These are phyloP conservation scores for Enteropsectra breve DNA, from an alignment of 371 early-diverging fungal species.

Conservation along the genomic window DNA sequence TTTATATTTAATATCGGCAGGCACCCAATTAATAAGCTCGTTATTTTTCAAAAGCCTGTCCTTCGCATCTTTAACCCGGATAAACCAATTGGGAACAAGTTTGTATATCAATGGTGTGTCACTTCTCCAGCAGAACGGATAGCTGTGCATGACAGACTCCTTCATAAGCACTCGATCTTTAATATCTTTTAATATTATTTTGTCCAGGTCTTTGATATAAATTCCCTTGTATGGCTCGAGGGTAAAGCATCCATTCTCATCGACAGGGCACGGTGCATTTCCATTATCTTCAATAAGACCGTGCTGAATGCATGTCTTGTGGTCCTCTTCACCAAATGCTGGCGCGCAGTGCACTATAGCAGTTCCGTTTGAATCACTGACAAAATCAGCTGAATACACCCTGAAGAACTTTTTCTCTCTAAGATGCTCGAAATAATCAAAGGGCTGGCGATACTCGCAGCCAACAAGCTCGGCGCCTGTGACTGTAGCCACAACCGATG, in stretches of 20 bases:
- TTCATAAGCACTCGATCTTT: conserved; percentile 51
- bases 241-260: conserved; percentile 80
- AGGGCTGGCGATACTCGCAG: conserved; percentile 78
- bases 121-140: conserved; percentile 91
- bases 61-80: conserved; percentile 74
- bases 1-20: conserved; percentile 85
- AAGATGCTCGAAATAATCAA: conserved; percentile 67
- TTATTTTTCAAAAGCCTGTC: conserved; percentile 80
- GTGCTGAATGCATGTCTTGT: conserved; percentile 76
- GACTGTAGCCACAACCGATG: conserved; percentile 68
- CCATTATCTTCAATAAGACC: conserved; percentile 75
- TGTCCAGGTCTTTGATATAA: conserved; percentile 94
- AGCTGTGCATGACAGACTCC: conserved; percentile 68
- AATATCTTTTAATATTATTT: conserved; percentile 70
- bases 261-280: conserved; percentile 78
- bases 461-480: conserved; percentile 75
- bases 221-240: conserved; percentile 64
- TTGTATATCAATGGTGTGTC: conserved; percentile 96
- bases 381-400: conserved; percentile 78
- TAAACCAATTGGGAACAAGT: conserved; percentile 95
- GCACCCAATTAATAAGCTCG: conserved; percentile 85
- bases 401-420: conserved; percentile 69
- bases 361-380: conserved; percentile 88
- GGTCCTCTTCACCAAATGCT: conserved; percentile 99
- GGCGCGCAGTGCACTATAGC: conserved; percentile 99